phyloP scores from a whole-genome alignment of 345 rosid genomes.

The Iberis pinnata region DNA sequence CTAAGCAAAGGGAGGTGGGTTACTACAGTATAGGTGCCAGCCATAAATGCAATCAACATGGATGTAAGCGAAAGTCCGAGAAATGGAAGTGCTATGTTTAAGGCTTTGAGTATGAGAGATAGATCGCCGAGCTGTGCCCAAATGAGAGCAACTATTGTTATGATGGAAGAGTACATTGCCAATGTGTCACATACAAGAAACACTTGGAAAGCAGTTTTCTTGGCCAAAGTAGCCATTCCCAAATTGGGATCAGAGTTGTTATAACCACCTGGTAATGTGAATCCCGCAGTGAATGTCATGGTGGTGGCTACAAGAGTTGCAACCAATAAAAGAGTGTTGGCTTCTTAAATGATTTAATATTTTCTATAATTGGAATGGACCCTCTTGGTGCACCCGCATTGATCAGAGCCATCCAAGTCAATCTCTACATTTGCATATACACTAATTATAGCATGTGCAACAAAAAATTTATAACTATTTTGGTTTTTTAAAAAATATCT shows the following conservation, averaged over 20 bases:
- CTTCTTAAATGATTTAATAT: too few relatives aligned
- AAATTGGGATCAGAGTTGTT: background rate
- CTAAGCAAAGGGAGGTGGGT: conserved; percentile 17
- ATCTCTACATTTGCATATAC: too few relatives aligned
- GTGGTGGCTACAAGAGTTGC: conserved; percentile 20
- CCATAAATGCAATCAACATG: conserved; percentile 20
- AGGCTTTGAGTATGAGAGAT: conserved; percentile 10
- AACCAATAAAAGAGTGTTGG: conserved; percentile 12
- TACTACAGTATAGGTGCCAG: conserved; percentile 13
- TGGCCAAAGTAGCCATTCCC: conserved; percentile 19
- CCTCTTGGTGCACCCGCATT: conserved; percentile 19
- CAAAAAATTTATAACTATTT: too few relatives aligned
- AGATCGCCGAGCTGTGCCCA: conserved; percentile 18
- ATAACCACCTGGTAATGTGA: conserved; percentile 22
- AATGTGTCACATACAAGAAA: conserved; percentile 6
- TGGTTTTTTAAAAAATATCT: too few relatives aligned
- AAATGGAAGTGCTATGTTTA: background rate
- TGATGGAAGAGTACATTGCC: conserved; percentile 4
- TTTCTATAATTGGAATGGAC: background rate
- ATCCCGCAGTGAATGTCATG: conserved; percentile 17
- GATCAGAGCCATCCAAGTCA: conserved; percentile 20
- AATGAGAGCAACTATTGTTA: conserved; percentile 12
- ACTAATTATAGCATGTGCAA: too few relatives aligned
- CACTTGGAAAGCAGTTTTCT: background rate
- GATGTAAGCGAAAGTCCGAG: conserved; percentile 12